Percentiles rank a stretch among this genome's conserved stretches.
Evolutionary conservation across 2,329 filamentous ascomycete species (phyloP).

Genomic region (Dactylellina haptotyla): DNA sequence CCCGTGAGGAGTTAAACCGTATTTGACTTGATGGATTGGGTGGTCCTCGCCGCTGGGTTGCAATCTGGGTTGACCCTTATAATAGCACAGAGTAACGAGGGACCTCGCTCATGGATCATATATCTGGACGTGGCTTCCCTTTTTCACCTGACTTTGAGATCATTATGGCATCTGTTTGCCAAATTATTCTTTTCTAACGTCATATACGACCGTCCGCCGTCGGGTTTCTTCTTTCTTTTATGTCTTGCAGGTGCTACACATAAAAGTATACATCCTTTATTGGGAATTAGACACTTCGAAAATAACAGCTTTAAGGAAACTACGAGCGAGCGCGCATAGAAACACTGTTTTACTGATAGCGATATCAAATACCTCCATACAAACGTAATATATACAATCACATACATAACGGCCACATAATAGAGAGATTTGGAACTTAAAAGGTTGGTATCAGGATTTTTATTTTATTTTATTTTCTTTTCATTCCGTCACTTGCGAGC

Average conservation of each 20-base stretch:
- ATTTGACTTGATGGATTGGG: constrained; percentile 52
- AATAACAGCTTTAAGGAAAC: constrained; percentile 25
- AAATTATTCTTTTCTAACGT: constrained; percentile 49
- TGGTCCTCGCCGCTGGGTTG: constrained; percentile 19
- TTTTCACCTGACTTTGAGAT: constrained; percentile 54
- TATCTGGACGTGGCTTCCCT: constrained; percentile 54
- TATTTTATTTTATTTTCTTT: not conserved
- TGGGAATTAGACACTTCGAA: constrained; percentile 30
- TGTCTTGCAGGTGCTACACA: constrained; percentile 25
- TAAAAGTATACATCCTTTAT: constrained; percentile 37
- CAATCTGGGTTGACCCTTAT: constrained; percentile 53
- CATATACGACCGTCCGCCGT: constrained; percentile 49
- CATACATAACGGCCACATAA: constrained; percentile 29
- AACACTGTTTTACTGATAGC: constrained; percentile 48
- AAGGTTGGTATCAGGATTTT: constrained; percentile 33
- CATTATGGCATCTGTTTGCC: constrained; percentile 45
- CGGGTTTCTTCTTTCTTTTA: constrained; percentile 40
- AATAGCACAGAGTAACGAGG: constrained; percentile 43
- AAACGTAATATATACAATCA: constrained; percentile 5
- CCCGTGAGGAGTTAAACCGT: constrained; percentile 48
- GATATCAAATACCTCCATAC: constrained; percentile 28
- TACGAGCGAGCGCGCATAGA: constrained; percentile 26
- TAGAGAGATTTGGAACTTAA: constrained; percentile 3
- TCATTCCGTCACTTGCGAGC: constrained; percentile 31
- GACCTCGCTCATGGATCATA: constrained; percentile 51